Evolutionary conservation across 1,284 basidiomycete genomes (phyloP), one percentile per base, ranked within the genome.

Genomic region (Sutorius eximius): DNA sequence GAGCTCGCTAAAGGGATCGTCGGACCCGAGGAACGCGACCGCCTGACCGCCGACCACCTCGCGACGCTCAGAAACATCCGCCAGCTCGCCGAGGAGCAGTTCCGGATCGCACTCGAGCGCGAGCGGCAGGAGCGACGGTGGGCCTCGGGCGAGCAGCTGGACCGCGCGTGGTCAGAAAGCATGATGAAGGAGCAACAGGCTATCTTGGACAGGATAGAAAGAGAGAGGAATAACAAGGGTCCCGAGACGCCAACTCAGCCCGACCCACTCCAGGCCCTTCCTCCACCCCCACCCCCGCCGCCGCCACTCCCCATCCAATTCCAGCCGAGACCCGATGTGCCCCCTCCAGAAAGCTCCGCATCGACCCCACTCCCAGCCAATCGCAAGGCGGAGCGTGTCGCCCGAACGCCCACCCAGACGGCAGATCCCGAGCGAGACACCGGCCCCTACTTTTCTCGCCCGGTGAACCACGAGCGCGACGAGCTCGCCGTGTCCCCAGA

Each of bases 111-210:
- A 18, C 60, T 82, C 33, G 72, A 73, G 40, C 69, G 70, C 4
- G 81, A 82, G 59, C 71, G 77, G 1, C 75, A 72, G 60, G 70
- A 72, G 46, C 49, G 76, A 18, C 65, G 71, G 2, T 78, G 75
- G 78, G 71, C 72, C 12, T 60, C 72, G 5, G 75, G 75, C 27
- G 63, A 62, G 42, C 59, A 65, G 27, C 60, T 77, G 38, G 61
- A 65, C 52, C 66, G 61, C 0, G 65, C 61, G 5, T 78, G 75
- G 74, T 67, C 68, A 29, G 71, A 73, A 36, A 69, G 66, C 15
- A 63, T 77, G 51, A 66, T 71, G 51, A 68, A 69, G 57, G 74
- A 78, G 52, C 76, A 80, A 59, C 73, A 78, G 63, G 71, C 71
- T 7, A 74, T 76, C 49, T 61, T 77, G 61, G 65, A 73, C 49